Evolutionary conservation across 2,329 filamentous ascomycete genomes (phyloP).

Genomic region (Keithomyces neogunnii): DNA sequence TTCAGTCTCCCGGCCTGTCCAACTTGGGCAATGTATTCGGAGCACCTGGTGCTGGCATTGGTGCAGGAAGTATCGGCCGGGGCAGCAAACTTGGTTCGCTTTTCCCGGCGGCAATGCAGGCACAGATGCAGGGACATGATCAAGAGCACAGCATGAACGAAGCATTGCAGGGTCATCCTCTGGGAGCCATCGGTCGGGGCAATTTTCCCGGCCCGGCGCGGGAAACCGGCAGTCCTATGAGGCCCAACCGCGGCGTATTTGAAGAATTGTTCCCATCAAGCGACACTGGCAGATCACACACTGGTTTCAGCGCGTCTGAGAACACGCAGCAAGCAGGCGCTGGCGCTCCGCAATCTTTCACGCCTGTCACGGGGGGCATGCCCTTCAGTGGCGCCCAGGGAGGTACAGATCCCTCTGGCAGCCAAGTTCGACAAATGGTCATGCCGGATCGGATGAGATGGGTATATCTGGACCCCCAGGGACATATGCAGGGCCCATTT

Average conservation of each 20-base stretch:
- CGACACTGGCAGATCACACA: slow-evolving; percentile 23
- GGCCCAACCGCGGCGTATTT: slow-evolving; percentile 44
- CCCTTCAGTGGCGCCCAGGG: slow-evolving; percentile 28
- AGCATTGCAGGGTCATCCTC: slow-evolving; percentile 47
- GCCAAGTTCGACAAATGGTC: slow-evolving; percentile 82
- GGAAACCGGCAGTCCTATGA: slow-evolving; percentile 52
- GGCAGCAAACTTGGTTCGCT: slow-evolving; percentile 78
- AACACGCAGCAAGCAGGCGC: slow-evolving; percentile 24
- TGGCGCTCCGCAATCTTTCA: slow-evolving; percentile 26
- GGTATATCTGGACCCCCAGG: slow-evolving; percentile 95
- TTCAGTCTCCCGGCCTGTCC: slow-evolving; percentile 66
- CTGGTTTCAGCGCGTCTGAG: slow-evolving; percentile 29
- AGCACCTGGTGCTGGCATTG: slow-evolving; percentile 44
- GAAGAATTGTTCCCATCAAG: slow-evolving; percentile 43
- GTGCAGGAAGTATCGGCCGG: slow-evolving; percentile 60
- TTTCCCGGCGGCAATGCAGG: slow-evolving; percentile 84
- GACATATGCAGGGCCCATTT: slow-evolving; percentile 86
- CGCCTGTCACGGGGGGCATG: slow-evolving; percentile 24
- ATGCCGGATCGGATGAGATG: slow-evolving; percentile 99
- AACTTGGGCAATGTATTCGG: slow-evolving; percentile 65
- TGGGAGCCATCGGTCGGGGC: slow-evolving; percentile 59
- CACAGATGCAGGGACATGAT: slow-evolving; percentile 73
- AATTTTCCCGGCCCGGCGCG: slow-evolving; percentile 45
- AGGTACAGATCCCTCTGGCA: slow-evolving; percentile 44
- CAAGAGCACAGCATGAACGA: slow-evolving; percentile 53